Evolutionary conservation across 2,329 filamentous ascomycete genomes (phyloP).

Genomic region (Graphiopsis chlorocephala): DNA sequence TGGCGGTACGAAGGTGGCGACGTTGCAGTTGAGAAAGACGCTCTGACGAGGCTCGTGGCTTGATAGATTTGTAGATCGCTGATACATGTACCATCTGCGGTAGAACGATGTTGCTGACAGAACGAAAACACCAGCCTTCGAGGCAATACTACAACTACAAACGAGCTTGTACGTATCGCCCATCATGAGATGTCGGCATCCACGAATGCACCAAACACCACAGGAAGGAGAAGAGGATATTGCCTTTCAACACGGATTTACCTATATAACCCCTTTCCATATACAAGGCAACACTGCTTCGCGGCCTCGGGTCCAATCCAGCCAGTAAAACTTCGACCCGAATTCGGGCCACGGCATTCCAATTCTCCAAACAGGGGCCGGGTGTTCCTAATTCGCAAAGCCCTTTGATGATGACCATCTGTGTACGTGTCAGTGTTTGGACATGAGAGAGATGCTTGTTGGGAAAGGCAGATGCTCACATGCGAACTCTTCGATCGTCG

Average conservation of each 20-base stretch:
- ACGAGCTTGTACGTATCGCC: not conserved
- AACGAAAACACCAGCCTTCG: not conserved
- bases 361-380: not conserved
- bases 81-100: too few species aligned
- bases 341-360: not conserved
- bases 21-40: not conserved
- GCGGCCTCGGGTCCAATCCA: not conserved
- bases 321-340: not conserved
- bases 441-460: not conserved
- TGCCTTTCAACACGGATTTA: not conserved
- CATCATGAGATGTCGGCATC: not conserved
- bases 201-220: not conserved
- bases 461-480: conserved; percentile 56
- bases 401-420: not conserved
- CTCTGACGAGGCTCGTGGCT: not conserved
- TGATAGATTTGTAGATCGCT: not conserved
- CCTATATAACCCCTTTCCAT: not conserved
- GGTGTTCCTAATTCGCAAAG: not conserved
- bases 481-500: conserved; percentile 79
- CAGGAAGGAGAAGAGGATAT: not conserved
- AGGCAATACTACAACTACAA: not conserved
- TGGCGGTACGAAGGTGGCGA: not conserved
- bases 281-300: not conserved
- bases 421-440: not conserved
- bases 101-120: not conserved